A percentile compares a stretch with the other conserved stretches of the same genome.
Conservation (phyloP, 163 green algal genomes). For the Prototheca wickerhamii region DNA sequence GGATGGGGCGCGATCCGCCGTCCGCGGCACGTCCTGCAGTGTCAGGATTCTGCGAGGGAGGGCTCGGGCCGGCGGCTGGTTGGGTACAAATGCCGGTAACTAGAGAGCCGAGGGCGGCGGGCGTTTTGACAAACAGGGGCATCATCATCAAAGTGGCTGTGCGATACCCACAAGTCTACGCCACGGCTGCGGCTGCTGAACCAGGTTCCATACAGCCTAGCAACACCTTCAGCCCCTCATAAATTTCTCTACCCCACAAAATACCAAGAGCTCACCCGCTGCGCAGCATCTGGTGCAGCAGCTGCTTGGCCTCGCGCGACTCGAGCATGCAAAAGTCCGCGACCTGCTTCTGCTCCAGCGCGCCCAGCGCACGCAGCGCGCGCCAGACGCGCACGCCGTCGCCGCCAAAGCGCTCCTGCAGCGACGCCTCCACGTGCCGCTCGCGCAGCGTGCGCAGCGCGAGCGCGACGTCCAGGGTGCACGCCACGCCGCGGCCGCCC, state of each 20-base stretch:
- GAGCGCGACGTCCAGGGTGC: constrained; percentile 26
- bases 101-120: too few relatives aligned
- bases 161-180: too few relatives aligned
- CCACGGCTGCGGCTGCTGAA: too few relatives aligned
- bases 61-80: background rate
- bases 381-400: constrained; percentile 60
- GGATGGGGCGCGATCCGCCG: constrained; percentile 62
- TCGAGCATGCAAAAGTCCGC: constrained; percentile 64
- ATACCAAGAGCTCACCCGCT: constrained; percentile 55
- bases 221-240: too few relatives aligned
- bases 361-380: constrained; percentile 40
- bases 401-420: constrained; percentile 34
- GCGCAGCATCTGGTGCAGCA: constrained; percentile 70
- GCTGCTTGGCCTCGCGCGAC: constrained; percentile 59
- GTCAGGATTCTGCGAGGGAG: constrained; percentile 8
- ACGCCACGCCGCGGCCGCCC: constrained; percentile 21
- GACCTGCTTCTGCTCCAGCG: constrained; percentile 81
- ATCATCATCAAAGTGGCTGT: too few relatives aligned
- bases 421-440: constrained; percentile 37
- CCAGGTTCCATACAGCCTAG: too few relatives aligned
- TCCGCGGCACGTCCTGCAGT: constrained; percentile 71
- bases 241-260: too few relatives aligned
- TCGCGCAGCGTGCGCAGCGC: constrained; percentile 24
- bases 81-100: constrained; percentile 14
- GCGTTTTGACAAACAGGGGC: too few relatives aligned